phyloP scores from a whole-genome alignment of 164 flowering plant species.

The Chloranthus sessilifolius region DNA sequence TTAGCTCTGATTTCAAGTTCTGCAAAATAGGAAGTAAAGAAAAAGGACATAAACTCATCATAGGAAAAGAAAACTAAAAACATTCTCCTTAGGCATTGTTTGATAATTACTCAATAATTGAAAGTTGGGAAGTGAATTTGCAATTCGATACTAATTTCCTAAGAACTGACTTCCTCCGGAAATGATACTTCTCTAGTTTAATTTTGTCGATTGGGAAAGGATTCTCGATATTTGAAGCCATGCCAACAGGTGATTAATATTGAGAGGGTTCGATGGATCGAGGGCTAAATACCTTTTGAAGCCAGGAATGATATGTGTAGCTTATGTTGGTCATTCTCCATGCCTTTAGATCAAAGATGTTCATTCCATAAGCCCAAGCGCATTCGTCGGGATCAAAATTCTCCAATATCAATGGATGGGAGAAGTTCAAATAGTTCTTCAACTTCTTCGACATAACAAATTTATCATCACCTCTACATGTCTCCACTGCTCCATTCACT shows the following conservation, averaged over 20 bases:
- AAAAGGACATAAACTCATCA: not conserved
- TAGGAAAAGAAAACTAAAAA: too few relatives aligned
- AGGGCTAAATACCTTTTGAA: conserved; percentile 54
- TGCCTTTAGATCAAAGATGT: conserved; percentile 79
- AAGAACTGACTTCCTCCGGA: too few relatives aligned
- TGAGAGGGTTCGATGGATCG: not conserved
- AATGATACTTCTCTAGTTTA: too few relatives aligned
- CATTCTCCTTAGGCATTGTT: not conserved
- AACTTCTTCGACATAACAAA: conserved; percentile 88
- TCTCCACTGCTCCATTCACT: conserved; percentile 97
- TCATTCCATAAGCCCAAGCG: conserved; percentile 99
- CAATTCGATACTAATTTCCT: not conserved
- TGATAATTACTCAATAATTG: not conserved
- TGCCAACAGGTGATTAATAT: too few relatives aligned
- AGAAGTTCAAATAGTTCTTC: conserved; percentile 89
- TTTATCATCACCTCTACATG: conserved; percentile 85
- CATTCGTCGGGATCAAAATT: conserved; percentile 79
- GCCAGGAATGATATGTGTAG: conserved; percentile 73
- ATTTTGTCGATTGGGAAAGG: too few relatives aligned
- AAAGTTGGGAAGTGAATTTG: too few relatives aligned
- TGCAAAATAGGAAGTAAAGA: conserved; percentile 29
- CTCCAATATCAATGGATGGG: conserved; percentile 69
- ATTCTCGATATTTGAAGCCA: too few relatives aligned
- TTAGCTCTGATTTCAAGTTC: conserved; percentile 90
- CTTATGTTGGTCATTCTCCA: conserved; percentile 93